Percentiles rank a stretch among this genome's conserved stretches.
phyloP scores from a whole-genome alignment of 2,329 filamentous ascomycete species.

The Ophiognomonia clavigignenti-juglandacearum region DNA sequence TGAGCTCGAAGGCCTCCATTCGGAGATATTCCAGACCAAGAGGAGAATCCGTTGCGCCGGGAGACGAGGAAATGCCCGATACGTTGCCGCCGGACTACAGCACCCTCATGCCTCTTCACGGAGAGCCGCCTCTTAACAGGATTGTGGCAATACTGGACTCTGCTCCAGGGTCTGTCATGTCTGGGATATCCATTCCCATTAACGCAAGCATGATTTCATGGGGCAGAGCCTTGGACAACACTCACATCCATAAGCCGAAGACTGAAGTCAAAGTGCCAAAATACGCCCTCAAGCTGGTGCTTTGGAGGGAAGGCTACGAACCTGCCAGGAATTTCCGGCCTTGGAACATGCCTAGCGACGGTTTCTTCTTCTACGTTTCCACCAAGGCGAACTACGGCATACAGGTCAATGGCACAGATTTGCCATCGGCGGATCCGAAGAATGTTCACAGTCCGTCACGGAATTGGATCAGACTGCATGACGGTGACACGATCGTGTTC shows the following conservation, averaged over 20 bases:
- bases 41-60: not conserved
- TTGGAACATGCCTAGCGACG: conserved; percentile 46
- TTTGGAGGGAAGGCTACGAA: conserved; percentile 67
- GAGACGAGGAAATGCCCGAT: conserved; percentile 25
- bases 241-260: conserved; percentile 56
- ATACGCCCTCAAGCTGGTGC: conserved; percentile 71
- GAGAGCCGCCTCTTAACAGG: conserved; percentile 29
- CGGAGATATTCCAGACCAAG: conserved; percentile 1
- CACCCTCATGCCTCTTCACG: conserved; percentile 30
- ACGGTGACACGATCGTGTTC: conserved; percentile 72
- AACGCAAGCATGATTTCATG: conserved; percentile 67
- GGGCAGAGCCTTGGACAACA: conserved; percentile 69
- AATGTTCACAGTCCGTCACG: conserved; percentile 50
- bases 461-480: conserved; percentile 65
- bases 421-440: conserved; percentile 53
- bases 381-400: conserved; percentile 77
- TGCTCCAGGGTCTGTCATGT: conserved; percentile 59
- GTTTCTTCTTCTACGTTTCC: conserved; percentile 68
- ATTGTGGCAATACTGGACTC: conserved; percentile 64
- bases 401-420: conserved; percentile 65
- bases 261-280: conserved; percentile 73
- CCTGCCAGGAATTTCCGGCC: conserved; percentile 47
- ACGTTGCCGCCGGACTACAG: conserved; percentile 32
- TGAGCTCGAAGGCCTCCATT: conserved; percentile 1
- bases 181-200: conserved; percentile 59